A percentile compares a stretch with the other conserved stretches of the same genome.
Conservation (phyloP, 2,329 filamentous ascomycete genomes). For the Alternaria viburni region DNA sequence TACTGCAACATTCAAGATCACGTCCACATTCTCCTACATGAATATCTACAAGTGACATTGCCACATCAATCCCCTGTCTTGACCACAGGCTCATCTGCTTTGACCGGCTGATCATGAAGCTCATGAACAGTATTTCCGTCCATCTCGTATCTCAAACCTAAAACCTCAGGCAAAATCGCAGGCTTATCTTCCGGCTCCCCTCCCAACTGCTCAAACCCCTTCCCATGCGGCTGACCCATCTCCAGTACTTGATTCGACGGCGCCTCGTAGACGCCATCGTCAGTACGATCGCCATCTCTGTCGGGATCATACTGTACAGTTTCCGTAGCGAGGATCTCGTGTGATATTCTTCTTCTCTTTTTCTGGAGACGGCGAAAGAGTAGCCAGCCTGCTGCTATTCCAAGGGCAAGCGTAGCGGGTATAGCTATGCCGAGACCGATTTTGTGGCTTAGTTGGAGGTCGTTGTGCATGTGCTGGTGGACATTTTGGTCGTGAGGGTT, state of each 20-base stretch:
- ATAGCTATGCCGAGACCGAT: not conserved
- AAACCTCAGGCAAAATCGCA: not conserved
- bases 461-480: not conserved
- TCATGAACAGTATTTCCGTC: rapidly evolving
- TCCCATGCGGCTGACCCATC: not conserved
- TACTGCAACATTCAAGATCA: not conserved
- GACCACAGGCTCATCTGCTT: not conserved
- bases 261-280: not conserved
- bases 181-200: not conserved
- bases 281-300: rapidly evolving
- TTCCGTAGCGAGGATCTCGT: rapidly evolving
- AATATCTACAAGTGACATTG: not conserved
- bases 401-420: not conserved
- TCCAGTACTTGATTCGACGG: not conserved
- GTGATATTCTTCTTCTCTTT: not conserved
- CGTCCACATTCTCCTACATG: not conserved
- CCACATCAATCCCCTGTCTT: not conserved
- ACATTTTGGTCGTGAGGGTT: not conserved
- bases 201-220: not conserved
- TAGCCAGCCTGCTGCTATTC: not conserved
- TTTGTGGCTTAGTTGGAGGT: not conserved
- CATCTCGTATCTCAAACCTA: not conserved
- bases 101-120: too few relatives aligned
- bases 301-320: not conserved
- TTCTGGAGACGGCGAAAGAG: not conserved